Conservation (phyloP, 768 basidiomycete genomes). For the Russula ochroleuca region DNA sequence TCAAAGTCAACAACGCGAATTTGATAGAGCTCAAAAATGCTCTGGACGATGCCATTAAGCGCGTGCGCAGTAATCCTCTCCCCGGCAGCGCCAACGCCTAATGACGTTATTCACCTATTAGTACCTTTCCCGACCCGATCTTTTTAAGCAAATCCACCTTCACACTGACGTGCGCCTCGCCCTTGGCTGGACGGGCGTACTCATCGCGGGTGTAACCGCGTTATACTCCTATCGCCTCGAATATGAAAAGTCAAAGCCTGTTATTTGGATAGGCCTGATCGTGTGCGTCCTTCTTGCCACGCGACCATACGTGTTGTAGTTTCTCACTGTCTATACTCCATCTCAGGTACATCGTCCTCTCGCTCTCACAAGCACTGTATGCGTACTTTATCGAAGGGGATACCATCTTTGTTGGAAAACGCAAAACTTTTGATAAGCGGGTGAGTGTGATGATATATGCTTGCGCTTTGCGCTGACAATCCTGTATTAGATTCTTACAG, state of each 20-base stretch:
- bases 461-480: slow-evolving; percentile 9
- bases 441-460: slow-evolving; percentile 41
- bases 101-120: slow-evolving; percentile 33
- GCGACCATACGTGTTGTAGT: slow-evolving; percentile 6
- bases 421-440: slow-evolving; percentile 85
- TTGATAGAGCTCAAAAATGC: slow-evolving; percentile 50
- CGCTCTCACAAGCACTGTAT: slow-evolving; percentile 69
- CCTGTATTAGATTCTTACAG: slow-evolving; percentile 71
- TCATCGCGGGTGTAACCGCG: slow-evolving; percentile 75
- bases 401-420: slow-evolving; percentile 82
- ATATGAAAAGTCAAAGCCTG: slow-evolving; percentile 85
- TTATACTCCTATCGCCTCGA: slow-evolving; percentile 82
- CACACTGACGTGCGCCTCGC: slow-evolving; percentile 87
- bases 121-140: slow-evolving; percentile 74
- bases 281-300: slow-evolving; percentile 47
- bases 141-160: slow-evolving; percentile 81
- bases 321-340: slow-evolving; percentile 14
- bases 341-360: slow-evolving; percentile 69
- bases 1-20: slow-evolving; percentile 51
- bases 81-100: neutral
- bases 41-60: slow-evolving; percentile 83
- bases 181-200: slow-evolving; percentile 82
- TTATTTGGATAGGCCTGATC: slow-evolving; percentile 73
- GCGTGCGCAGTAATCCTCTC: slow-evolving; percentile 43
- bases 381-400: slow-evolving; percentile 83